These are phyloP conservation scores for Xylaria sp. DNA, from an alignment of 2,329 filamentous ascomycete genomes.

Conservation along the genomic window DNA sequence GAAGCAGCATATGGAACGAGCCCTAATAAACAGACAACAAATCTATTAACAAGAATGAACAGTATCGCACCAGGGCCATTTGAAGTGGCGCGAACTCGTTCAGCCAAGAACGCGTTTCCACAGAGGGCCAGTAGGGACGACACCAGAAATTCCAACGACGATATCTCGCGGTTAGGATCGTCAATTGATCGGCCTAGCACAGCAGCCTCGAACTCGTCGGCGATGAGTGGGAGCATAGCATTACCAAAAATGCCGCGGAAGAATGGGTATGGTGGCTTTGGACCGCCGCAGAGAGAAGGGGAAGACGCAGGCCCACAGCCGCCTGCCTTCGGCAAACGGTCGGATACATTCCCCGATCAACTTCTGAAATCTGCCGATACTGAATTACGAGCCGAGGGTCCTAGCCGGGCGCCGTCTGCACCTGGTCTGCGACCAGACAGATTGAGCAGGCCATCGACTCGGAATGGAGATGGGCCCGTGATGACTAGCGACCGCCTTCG, in stretches of 20 bases:
- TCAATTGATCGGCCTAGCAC: conserved; percentile 48
- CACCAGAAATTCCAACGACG: conserved; percentile 39
- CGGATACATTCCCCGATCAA: conserved; percentile 64
- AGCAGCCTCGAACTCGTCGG: conserved; percentile 45
- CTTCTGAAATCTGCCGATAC: conserved; percentile 44
- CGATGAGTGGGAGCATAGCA: conserved; percentile 49
- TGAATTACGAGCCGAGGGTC: conserved; percentile 51
- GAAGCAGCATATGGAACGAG: conserved; percentile 60
- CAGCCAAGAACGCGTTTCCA: conserved; percentile 51
- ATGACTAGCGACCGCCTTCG: conserved; percentile 47
- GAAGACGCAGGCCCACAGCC: conserved; percentile 54
- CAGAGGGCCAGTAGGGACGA: conserved; percentile 46
- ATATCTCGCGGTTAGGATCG: conserved; percentile 42
- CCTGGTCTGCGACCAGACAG: conserved; percentile 57
- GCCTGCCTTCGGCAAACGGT: conserved; percentile 56
- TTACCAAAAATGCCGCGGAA: conserved; percentile 58
- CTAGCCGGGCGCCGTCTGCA: conserved; percentile 60
- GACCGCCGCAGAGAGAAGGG: conserved; percentile 56
- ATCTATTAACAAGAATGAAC: conserved; percentile 71
- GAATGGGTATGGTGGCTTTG: conserved; percentile 69
- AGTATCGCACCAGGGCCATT: conserved; percentile 75
- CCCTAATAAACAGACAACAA: conserved; percentile 56
- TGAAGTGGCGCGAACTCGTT: conserved; percentile 57
- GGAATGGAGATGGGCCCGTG: conserved; percentile 40
- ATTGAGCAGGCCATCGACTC: conserved; percentile 46